Evolutionary conservation across 202 grass and related monocot genomes (phyloP), one percentile per base, ranked within the genome.

Genomic region (Saccharum hybrid): DNA sequence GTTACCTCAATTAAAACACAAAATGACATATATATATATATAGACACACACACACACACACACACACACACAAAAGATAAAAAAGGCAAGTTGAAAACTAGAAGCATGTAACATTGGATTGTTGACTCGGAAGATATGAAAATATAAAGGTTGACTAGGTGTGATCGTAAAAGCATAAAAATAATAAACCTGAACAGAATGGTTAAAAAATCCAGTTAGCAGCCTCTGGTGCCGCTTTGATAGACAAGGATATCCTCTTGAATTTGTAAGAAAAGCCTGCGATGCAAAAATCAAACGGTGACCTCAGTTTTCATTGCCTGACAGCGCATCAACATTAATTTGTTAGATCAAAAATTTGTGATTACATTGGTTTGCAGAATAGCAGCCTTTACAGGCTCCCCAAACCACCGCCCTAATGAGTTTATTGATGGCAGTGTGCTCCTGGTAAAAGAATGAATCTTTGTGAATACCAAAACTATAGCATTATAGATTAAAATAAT

Each of bases 191-290:
- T 99, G 97, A 83, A 99, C 78, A 74, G 91, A 96, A 99, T 99
- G 91, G 68, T 99, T 92, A 88, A 96, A 94, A 82, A 96, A 94
- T 37, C 88, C 90, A 40, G 82, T 86, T 76, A 99, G 83, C 60
- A 96, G 79, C 61, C 77, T 92, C 84, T 99, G 97, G 77, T 99
- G 93, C 26, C 86, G 84, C 74, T 88, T 99, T 9, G 93, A 96
- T 74, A 99, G 67, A 84, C 91, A 99, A 72, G 97, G 97, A 72
- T 94, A 94, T 13, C 97, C 97, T 76, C 45, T 92, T 67, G 83
- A 82, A 70, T 99, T 96, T 89, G 91, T 96, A 74, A 96, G 80
- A 90, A 94, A 99, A 81, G 91, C 92, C 93, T 99, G 86, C 21
- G 63, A 59, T 2, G 57, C 14, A 38, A 82, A 81, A 81, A 74